Base-by-base conservation (phyloP, 805 yeast species). In the Candida silvatica region DNA sequence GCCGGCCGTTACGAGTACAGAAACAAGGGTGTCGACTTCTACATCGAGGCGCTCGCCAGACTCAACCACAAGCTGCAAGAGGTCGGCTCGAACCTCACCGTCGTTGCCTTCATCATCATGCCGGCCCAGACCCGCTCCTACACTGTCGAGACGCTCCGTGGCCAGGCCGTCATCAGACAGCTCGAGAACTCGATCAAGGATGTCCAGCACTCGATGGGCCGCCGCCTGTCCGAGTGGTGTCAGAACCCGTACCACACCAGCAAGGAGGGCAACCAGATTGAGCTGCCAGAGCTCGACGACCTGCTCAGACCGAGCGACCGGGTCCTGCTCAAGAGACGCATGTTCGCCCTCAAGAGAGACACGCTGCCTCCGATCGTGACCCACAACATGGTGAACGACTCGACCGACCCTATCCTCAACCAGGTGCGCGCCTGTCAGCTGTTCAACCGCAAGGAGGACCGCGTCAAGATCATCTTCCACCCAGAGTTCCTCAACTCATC, bases 1-100 rank as follows among this genome's bases (percentile, higher is more conserved):
- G 94, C 97, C 15, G 98, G 98, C 37, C 76, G 98, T 56, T 90
- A 90, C 60, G 98, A 90, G 66, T 92, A 79, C 60, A 76, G 97
- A 54, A 90, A 90, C 59, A 90, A 90, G 62, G 98, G 98, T 52
- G 95, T 86, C 25, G 98, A 90, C 58, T 80, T 90, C 69, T 90
- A 77, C 57, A 84, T 90, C 48, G 98, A 90, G 61, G 69, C 95
- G 2, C 69, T 90, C 40, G 97, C 97, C 1, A 71, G 98, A 46
- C 71, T 90, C 53, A 90, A 90, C 62, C 90, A 90, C 58, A 71
- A 79, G 40, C 73, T 90, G 52, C 86, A 92, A 63, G 78, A 75
- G 38, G 60, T 75, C 4, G 85, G 85, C 28, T 82, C 95, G 5
- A 84, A 81, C 48, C 82, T 80, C 69, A 90, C 97, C 0, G 92